Evolutionary conservation across 148 eudicot species (phyloP), one percentile per base, ranked within the genome.

Genomic region (Heliosperma pusillum): DNA sequence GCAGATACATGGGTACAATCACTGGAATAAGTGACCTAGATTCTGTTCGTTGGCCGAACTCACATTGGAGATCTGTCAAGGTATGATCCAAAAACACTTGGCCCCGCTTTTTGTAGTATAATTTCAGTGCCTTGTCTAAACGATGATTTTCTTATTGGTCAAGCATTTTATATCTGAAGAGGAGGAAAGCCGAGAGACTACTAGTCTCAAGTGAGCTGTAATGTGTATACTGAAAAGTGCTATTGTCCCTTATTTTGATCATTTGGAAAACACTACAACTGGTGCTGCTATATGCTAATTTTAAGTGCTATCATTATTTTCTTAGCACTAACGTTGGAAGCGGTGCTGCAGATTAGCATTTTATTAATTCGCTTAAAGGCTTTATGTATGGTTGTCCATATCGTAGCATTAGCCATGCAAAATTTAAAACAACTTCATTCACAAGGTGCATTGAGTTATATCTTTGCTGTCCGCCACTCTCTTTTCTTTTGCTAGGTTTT

Each of bases 41-140:
- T 86, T 83, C 96, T 70, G 92, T 81, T 61, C 96, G 98, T 76
- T 94, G 98, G 98, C 87, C 96, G n/a, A 94, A 89, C 75, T 94
- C 98, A 71, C 95, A 92, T 76, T 94, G 98, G 98, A 85, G 98
- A 82, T 94, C 98, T 57, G 98, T 95, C 65, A 92, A 92, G 93
- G 98, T 95, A 83, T 78, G 19, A 20, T 74, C 30, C 3, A 30
- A 17, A 60, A 25, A 24, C 30, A 52, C 16, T 20, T 68, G 22
- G 20, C 10, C 20, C 1, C 22, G 47, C 19, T 52, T 29, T 61
- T 40, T 5, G 27, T 57, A 56, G 47, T 21, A 15, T 57, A 16
- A 56, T 70, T 36, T 60, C 25, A 30, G 3, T 9, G 13, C 16
- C 45, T 22, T 42, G 66, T 15, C 3, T 53, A 10, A 7, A 26